Conservation (phyloP, 2,329 filamentous ascomycete species). For the Biscogniauxia marginata region DNA sequence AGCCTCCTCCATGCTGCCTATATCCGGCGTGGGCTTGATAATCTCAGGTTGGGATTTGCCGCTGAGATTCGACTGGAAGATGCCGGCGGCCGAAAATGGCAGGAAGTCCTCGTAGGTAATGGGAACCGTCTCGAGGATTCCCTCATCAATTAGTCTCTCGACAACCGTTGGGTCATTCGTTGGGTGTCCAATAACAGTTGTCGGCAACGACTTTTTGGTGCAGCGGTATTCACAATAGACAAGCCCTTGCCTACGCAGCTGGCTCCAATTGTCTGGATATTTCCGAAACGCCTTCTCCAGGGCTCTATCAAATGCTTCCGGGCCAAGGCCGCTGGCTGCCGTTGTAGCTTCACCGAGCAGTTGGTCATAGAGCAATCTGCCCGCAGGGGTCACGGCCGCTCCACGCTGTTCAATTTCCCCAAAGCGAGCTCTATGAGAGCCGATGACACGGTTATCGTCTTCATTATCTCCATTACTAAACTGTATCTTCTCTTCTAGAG, state of each 20-base stretch:
- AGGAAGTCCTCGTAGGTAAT: slow-evolving; percentile 56
- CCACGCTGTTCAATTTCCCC: slow-evolving; percentile 55
- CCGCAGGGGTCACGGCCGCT: slow-evolving; percentile 45
- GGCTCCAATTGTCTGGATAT: slow-evolving; percentile 39
- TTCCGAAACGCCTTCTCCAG: slow-evolving; percentile 31
- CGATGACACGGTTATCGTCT: slow-evolving; percentile 30
- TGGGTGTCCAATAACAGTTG: too few relatives aligned
- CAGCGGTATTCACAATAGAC: slow-evolving; percentile 39
- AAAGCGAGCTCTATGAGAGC: slow-evolving; percentile 48
- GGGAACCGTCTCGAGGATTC: slow-evolving; percentile 37
- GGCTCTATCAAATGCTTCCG: slow-evolving; percentile 1
- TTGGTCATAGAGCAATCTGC: slow-evolving; percentile 45
- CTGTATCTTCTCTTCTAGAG: slow-evolving; percentile 46
- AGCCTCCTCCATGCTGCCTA: not conserved
- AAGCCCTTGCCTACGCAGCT: slow-evolving; percentile 36
- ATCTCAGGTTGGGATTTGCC: too few relatives aligned
- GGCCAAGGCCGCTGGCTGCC: slow-evolving; percentile 12
- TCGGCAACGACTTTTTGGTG: not conserved
- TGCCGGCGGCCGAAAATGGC: slow-evolving; percentile 51
- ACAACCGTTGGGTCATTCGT: too few relatives aligned
- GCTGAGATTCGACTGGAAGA: slow-evolving; percentile 40
- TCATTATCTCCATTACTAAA: slow-evolving; percentile 28
- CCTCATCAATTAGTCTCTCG: slow-evolving; percentile 33
- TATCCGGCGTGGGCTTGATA: too few relatives aligned
- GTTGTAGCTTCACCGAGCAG: slow-evolving; percentile 36